phyloP scores from a whole-genome alignment of 441 rosid genomes.

The Gossypium davidsonii region DNA sequence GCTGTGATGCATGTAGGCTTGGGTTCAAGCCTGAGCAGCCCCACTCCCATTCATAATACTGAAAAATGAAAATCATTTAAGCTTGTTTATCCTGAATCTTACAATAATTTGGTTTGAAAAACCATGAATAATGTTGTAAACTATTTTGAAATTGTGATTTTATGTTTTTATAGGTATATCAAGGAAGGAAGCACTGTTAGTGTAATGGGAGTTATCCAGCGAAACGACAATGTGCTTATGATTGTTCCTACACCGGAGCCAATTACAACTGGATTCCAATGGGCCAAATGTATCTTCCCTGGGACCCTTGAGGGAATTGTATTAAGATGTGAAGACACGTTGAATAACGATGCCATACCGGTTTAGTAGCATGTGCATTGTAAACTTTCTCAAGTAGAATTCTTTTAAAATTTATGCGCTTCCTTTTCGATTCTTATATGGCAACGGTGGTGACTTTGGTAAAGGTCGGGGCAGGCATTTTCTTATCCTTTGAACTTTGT shows the following conservation, averaged over 20 bases:
- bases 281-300: slow-evolving; percentile 78
- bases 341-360: slow-evolving; percentile 85
- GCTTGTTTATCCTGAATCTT: too few relatives aligned
- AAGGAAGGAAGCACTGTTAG: slow-evolving; percentile 99
- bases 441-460: background rate
- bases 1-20: background rate
- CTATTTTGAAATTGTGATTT: background rate
- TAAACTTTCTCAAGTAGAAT: background rate
- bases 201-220: slow-evolving; percentile 95
- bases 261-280: slow-evolving; percentile 84
- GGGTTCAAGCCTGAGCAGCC: background rate
- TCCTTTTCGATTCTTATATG: background rate
- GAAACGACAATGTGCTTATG: slow-evolving; percentile 95
- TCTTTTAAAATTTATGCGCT: background rate
- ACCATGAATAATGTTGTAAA: background rate
- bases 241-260: slow-evolving; percentile 88
- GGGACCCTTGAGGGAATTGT: slow-evolving; percentile 84
- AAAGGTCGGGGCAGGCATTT: background rate
- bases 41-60: background rate
- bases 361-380: slow-evolving; percentile 34
- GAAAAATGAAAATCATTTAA: background rate
- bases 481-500: background rate
- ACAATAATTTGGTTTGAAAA: background rate
- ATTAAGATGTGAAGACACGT: slow-evolving; percentile 87
- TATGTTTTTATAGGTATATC: slow-evolving; percentile 51